A percentile compares a stretch with the other conserved stretches of the same genome.
phyloP scores from a whole-genome alignment of 2,329 filamentous ascomycete species.

The Davidsoniella australis region DNA sequence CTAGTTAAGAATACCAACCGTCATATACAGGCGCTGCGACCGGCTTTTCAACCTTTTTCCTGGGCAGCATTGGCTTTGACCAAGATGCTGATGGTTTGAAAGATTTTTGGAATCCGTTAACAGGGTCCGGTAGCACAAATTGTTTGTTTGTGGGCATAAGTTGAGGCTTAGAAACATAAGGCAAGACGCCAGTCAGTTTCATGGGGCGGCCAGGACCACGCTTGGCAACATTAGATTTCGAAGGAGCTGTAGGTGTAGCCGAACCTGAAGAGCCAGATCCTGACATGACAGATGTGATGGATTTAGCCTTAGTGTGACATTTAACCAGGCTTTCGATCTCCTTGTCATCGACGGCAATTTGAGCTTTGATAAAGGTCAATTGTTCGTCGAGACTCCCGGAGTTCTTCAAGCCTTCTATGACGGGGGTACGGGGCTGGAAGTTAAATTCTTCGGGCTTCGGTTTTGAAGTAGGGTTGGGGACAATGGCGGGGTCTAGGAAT shows the following conservation, averaged over 20 bases:
- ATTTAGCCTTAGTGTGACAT: background rate
- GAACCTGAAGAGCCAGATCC: background rate
- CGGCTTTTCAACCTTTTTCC: too few relatives aligned
- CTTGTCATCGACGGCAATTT: slow-evolving; percentile 57
- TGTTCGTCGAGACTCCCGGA: slow-evolving; percentile 23
- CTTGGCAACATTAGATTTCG: background rate
- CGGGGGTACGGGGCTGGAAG: slow-evolving; percentile 56
- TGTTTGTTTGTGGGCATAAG: too few relatives aligned
- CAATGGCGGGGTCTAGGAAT: slow-evolving; percentile 46
- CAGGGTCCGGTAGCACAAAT: too few relatives aligned
- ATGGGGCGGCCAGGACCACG: slow-evolving; percentile 10
- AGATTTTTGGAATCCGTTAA: too few relatives aligned
- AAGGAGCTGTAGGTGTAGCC: background rate
- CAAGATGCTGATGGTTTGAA: slow-evolving; percentile 4
- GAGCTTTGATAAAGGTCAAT: slow-evolving; percentile 58
- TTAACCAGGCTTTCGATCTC: slow-evolving; percentile 61
- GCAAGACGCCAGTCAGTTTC: slow-evolving; percentile 19
- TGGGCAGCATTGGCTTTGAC: too few relatives aligned
- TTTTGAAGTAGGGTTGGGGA: slow-evolving; percentile 32
- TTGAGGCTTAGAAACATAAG: slow-evolving; percentile 21
- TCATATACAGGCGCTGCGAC: too few relatives aligned
- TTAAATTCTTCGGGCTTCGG: slow-evolving; percentile 43
- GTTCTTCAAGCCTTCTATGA: slow-evolving; percentile 54
- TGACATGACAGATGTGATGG: too few relatives aligned
- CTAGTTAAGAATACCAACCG: too few relatives aligned